Evolutionary conservation across 1,284 basidiomycete species (phyloP).

Genomic region (Ganoderma multipileum): DNA sequence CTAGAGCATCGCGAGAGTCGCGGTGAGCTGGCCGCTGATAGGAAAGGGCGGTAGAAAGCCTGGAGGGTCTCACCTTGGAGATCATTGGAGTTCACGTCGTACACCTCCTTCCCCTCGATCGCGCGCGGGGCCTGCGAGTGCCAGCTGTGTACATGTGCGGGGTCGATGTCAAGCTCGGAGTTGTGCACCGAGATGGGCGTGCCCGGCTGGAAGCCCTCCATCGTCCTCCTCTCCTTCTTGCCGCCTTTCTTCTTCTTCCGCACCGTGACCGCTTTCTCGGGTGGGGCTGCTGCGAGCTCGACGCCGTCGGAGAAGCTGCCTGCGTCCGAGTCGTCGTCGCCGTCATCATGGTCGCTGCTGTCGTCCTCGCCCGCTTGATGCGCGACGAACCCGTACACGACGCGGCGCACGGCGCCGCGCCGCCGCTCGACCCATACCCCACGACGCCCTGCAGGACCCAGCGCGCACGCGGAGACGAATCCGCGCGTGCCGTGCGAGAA

Average conservation of each 20-base stretch:
- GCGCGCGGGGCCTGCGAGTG: slow-evolving; percentile 9
- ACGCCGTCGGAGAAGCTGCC: background rate
- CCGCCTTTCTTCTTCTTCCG: background rate
- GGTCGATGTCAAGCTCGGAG: slow-evolving; percentile 11
- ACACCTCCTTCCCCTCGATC: slow-evolving; percentile 45
- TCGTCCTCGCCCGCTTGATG: background rate
- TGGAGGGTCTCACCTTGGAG: slow-evolving; percentile 48
- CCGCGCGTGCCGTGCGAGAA: slow-evolving; percentile 39
- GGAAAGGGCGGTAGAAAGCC: background rate
- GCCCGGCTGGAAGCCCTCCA: slow-evolving; percentile 9
- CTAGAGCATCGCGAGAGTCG: slow-evolving; percentile 34
- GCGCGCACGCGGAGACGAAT: slow-evolving; percentile 52
- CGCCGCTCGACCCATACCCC: slow-evolving; percentile 59
- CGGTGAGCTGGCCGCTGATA: background rate
- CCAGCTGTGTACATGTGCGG: slow-evolving; percentile 4
- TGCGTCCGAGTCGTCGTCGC: background rate
- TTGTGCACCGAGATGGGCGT: slow-evolving; percentile 29
- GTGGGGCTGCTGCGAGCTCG: slow-evolving; percentile 13
- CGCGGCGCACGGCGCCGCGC: slow-evolving; percentile 45
- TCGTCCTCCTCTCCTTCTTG: background rate
- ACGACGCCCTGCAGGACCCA: slow-evolving; percentile 53
- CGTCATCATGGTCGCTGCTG: background rate
- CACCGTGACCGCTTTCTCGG: background rate
- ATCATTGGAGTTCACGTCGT: slow-evolving; percentile 53
- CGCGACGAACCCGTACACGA: slow-evolving; percentile 45